These are phyloP conservation scores for Theileria equi DNA, from an alignment of 169 alveolate species.

Conservation along the genomic window DNA sequence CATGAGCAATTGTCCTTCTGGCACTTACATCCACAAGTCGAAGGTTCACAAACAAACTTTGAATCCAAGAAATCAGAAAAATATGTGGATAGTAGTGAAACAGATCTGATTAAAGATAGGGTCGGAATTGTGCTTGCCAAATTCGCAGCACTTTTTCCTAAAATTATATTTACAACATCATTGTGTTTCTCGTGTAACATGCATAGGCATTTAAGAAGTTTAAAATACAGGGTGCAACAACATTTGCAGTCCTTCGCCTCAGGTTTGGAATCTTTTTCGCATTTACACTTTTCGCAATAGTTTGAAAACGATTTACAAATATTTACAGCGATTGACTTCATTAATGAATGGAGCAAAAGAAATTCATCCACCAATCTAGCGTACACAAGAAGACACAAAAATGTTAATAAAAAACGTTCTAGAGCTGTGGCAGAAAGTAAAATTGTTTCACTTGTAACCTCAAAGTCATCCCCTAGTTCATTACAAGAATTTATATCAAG, in stretches of 20 bases:
- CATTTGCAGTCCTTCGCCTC: conserved; percentile 7
- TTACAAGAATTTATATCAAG: neutral
- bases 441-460: neutral
- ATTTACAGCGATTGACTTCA: neutral
- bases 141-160: neutral
- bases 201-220: neutral
- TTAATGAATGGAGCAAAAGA: neutral
- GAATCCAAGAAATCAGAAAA: conserved; percentile 1
- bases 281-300: neutral
- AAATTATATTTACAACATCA: neutral
- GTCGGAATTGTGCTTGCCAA: conserved; percentile 3
- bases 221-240: neutral
- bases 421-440: neutral
- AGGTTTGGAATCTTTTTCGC: neutral
- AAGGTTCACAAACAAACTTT: neutral
- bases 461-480: neutral
- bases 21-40: neutral
- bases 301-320: neutral
- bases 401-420: neutral
- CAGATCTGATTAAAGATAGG: conserved; percentile 11
- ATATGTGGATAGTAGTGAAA: neutral
- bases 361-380: conserved; percentile 9
- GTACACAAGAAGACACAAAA: neutral
- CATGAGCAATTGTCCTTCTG: conserved; percentile 1
- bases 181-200: neutral